phyloP scores from a whole-genome alignment of 1,284 basidiomycete species.

The Anthracocystis walkeri region DNA sequence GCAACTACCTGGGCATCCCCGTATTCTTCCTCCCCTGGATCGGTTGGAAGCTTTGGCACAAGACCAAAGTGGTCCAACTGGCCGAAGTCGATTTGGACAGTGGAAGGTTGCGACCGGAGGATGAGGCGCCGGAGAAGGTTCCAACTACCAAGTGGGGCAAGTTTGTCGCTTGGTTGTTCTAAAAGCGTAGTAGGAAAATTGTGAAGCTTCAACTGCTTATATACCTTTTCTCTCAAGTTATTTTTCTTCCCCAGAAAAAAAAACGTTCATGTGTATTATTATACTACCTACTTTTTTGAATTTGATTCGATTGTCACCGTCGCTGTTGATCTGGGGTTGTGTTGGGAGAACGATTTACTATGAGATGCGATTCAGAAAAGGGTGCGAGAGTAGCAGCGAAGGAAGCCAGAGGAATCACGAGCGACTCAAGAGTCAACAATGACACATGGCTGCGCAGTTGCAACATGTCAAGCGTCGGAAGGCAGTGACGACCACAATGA shows the following conservation, averaged over 20 bases:
- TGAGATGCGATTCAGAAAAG: too few species aligned
- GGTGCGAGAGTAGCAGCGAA: too few species aligned
- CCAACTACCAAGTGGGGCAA: constrained; percentile 31
- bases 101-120: constrained; percentile 67
- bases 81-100: constrained; percentile 73
- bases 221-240: too few species aligned
- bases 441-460: too few species aligned
- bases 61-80: constrained; percentile 69
- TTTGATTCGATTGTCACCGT: too few species aligned
- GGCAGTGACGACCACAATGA: too few species aligned
- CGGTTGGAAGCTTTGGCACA: constrained; percentile 74
- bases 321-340: too few species aligned
- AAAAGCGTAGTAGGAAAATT: background rate
- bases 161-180: constrained; percentile 51
- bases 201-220: background rate
- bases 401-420: too few species aligned
- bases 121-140: constrained; percentile 23
- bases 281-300: background rate
- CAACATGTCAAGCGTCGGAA: too few species aligned
- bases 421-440: too few species aligned
- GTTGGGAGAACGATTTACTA: too few species aligned
- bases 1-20: constrained; percentile 80
- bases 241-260: background rate
- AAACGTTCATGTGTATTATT: background rate
- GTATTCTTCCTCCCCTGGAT: constrained; percentile 83